Conservation (phyloP, 495 filamentous ascomycete genomes). For the Lophium mytilinum region DNA sequence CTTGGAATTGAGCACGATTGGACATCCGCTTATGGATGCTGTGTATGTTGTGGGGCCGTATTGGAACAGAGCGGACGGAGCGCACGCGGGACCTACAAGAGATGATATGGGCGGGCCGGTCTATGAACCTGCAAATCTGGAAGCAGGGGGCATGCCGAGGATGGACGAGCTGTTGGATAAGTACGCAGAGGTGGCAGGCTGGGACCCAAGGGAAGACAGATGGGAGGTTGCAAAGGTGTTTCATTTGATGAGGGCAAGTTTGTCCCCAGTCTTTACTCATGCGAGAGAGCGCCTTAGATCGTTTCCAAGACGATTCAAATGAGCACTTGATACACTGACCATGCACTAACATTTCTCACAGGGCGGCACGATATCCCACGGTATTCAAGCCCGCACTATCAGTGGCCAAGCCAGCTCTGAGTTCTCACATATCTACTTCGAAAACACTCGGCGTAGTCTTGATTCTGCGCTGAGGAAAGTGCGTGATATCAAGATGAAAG, state of each 20-base stretch:
- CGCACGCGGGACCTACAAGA: neutral
- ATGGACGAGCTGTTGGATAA: conserved; percentile 18
- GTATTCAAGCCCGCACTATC: conserved; percentile 20
- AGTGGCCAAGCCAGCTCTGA: conserved; percentile 23
- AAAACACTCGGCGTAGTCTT: conserved; percentile 14
- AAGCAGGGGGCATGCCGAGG: conserved; percentile 8
- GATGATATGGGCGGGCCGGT: conserved; percentile 3
- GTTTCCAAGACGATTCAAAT: no score
- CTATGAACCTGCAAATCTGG: conserved; percentile 10
- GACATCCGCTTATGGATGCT: conserved; percentile 22
- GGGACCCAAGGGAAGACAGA: conserved; percentile 15
- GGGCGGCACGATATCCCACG: conserved; percentile 21
- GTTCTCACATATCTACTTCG: conserved; percentile 20
- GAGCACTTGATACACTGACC: no score
- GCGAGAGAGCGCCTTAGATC: no score
- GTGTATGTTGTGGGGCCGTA: conserved; percentile 18
- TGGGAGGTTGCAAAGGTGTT: conserved; percentile 22
- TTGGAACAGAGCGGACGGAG: conserved; percentile 7
- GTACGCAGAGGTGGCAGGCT: conserved; percentile 11
- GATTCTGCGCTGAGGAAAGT: conserved; percentile 12
- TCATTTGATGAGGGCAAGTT: conserved; percentile 19
- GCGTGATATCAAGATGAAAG: conserved; percentile 17
- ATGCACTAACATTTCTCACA: conserved; percentile 1
- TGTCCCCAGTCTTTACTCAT: neutral
- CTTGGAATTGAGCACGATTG: conserved; percentile 21